Conservation (phyloP, 2,329 filamentous ascomycete genomes). For the Cladobotryum protrusum region DNA sequence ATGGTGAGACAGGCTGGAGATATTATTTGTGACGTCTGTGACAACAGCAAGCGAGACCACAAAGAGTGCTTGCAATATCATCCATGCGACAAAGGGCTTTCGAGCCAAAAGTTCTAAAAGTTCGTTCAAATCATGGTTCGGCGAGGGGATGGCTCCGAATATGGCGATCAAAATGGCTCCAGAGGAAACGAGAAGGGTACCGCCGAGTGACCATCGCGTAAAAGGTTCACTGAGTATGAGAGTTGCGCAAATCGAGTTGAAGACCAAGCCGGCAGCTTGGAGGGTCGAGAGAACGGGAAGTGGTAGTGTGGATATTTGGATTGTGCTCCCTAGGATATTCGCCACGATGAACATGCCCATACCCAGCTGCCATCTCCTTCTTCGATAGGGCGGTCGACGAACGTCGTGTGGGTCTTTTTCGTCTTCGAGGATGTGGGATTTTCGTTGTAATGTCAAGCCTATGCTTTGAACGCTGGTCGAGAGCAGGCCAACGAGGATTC, state of each 20-base stretch:
- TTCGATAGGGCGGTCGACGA: constrained; percentile 78
- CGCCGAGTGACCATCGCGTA: constrained; percentile 85
- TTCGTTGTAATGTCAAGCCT: constrained; percentile 91
- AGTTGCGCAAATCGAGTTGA: constrained; percentile 97
- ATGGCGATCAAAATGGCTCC: constrained; percentile 89
- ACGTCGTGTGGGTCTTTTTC: constrained; percentile 76
- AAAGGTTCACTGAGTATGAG: constrained; percentile 90
- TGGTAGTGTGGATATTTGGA: constrained; percentile 94
- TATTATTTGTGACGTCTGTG: constrained; percentile 49
- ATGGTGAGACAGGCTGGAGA: constrained; percentile 51
- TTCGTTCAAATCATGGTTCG: constrained; percentile 80
- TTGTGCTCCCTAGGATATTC: constrained; percentile 89
- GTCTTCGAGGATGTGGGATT: constrained; percentile 96
- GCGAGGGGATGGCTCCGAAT: constrained; percentile 90
- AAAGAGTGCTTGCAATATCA: constrained; percentile 69
- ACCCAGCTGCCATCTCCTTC: constrained; percentile 90
- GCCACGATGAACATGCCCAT: constrained; percentile 97
- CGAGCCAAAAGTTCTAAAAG: constrained; percentile 69
- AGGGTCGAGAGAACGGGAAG: constrained; percentile 90
- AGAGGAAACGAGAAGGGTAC: constrained; percentile 78
- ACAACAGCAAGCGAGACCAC: constrained; percentile 62
- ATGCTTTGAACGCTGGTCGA: constrained; percentile 94
- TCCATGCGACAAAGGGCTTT: constrained; percentile 79
- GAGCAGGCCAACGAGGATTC: constrained; percentile 85
- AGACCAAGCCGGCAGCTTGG: constrained; percentile 92